Evolutionary conservation across 78 protist genomes (phyloP), one percentile per base, ranked within the genome.

Genomic region (Cavenderia fasciculata): DNA sequence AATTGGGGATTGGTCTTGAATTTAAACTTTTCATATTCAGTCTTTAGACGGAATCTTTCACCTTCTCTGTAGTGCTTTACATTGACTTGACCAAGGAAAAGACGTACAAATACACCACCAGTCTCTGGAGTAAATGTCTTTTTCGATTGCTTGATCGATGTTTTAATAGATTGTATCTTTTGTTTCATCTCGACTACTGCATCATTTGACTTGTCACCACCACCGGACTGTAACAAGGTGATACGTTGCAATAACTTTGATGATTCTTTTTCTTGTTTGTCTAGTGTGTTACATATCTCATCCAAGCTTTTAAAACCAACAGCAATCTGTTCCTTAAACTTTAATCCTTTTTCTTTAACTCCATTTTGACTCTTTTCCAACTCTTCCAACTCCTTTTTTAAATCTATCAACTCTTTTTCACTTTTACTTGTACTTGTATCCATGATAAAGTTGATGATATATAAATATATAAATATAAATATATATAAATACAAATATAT

Each of bases 11-110:
- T 62, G 38, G 76, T 73, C 74, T 85, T 92, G 59, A 59, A 66
- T 70, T 84, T 79, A 59, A 92, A 92, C 46, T 84, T 79, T 54
- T 92, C 91, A n/a, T 92, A 92, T 18, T 92, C 95, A 29, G 52
- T 49, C 69, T 92, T 92, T 69, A 92, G 49, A 34, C 85, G 57
- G 68, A 74, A 71, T 19, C 74, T 61, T 61, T 92, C 95, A 25
- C 85, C 85, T 36, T 90, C 86, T 56, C 94, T 70, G 65, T 78
- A 78, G 63, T 73, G 87, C 36, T 90, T 90, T 21, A 75, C 90
- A 16, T 92, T 84, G 61, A 92, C 87, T 38, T 77, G 84, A 31
- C 95, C 95, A 18, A 92, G 59, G 19, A 92, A 92, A 46, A 82
- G 44, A 51, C 95, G 61, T 12, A 72, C 85, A 46, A 73, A 92